Conservation (phyloP, 768 basidiomycete genomes). For the Leccinellum luteum region DNA sequence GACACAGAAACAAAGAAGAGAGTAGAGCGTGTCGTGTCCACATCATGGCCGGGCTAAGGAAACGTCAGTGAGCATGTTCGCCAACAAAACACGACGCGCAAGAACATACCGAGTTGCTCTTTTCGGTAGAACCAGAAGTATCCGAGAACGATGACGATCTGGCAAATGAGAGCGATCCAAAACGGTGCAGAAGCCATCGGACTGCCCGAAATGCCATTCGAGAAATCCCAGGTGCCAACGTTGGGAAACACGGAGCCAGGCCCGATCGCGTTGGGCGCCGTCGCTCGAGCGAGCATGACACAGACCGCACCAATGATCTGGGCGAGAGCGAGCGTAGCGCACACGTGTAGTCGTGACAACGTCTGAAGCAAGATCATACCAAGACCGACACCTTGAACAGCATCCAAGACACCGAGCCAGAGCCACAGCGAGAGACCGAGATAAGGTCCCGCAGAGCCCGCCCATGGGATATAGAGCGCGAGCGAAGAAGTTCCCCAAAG, state of each 20-base stretch:
- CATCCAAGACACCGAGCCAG: constrained; percentile 93
- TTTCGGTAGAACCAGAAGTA: constrained; percentile 98
- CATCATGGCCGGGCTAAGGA: constrained; percentile 13
- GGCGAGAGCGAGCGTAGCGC: constrained; percentile 87
- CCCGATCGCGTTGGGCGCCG: constrained; percentile 86
- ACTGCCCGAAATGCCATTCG: constrained; percentile 66
- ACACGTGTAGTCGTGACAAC: constrained; percentile 89
- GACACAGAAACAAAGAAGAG: not conserved
- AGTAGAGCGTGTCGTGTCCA: not conserved
- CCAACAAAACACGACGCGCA: not conserved
- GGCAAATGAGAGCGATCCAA: constrained; percentile 81
- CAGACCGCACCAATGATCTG: constrained; percentile 88
- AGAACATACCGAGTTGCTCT: constrained; percentile 77
- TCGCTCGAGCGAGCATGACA: constrained; percentile 91
- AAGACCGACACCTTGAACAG: constrained; percentile 90
- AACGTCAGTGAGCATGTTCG: not conserved
- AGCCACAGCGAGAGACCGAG: constrained; percentile 89
- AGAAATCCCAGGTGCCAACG: constrained; percentile 87
- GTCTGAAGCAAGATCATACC: constrained; percentile 93
- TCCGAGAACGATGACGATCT: constrained; percentile 81
- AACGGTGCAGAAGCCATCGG: constrained; percentile 83
- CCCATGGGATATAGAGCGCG: constrained; percentile 93
- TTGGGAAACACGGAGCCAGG: constrained; percentile 91
- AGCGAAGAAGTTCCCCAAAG: constrained; percentile 95
- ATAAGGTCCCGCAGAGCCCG: constrained; percentile 80